phyloP scores from a whole-genome alignment of 1,284 basidiomycete genomes.

The Phaffia rhodozyma region DNA sequence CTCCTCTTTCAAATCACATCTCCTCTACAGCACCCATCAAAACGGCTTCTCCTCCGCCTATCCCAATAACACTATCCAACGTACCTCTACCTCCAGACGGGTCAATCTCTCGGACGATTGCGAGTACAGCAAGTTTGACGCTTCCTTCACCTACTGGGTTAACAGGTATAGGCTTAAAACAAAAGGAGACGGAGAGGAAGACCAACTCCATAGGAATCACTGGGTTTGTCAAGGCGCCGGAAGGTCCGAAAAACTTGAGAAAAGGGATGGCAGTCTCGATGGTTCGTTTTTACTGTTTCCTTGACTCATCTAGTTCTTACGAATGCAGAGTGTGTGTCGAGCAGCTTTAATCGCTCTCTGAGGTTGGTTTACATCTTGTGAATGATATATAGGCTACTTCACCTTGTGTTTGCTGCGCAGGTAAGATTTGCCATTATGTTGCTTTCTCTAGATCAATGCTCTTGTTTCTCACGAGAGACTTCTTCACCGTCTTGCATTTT shows the following conservation, averaged over 20 bases:
- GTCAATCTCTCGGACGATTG: not conserved
- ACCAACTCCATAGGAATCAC: not conserved
- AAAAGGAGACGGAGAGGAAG: not conserved
- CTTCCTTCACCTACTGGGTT: not conserved
- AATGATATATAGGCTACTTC: conserved; percentile 3
- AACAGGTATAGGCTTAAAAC: not conserved
- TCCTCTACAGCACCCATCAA: not conserved
- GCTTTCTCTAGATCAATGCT: not conserved
- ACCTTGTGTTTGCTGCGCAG: conserved; percentile 15
- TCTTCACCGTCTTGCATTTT: too few relatives aligned
- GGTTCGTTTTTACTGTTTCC: conserved; percentile 2
- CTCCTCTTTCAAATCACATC: not conserved
- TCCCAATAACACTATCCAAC: not conserved
- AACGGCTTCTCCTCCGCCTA: not conserved
- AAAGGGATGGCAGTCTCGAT: conserved; percentile 3
- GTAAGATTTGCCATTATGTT: not conserved
- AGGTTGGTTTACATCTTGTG: not conserved
- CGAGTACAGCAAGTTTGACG: conserved; percentile 7
- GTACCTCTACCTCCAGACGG: not conserved
- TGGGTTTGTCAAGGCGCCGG: conserved; percentile 9
- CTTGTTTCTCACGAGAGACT: not conserved
- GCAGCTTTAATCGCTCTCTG: not conserved
- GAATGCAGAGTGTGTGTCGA: too few relatives aligned
- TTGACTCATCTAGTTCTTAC: not conserved
- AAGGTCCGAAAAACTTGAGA: not conserved